Base-by-base conservation (phyloP, 1,139 yeast genomes). In the Waltiozyma sp. region DNA sequence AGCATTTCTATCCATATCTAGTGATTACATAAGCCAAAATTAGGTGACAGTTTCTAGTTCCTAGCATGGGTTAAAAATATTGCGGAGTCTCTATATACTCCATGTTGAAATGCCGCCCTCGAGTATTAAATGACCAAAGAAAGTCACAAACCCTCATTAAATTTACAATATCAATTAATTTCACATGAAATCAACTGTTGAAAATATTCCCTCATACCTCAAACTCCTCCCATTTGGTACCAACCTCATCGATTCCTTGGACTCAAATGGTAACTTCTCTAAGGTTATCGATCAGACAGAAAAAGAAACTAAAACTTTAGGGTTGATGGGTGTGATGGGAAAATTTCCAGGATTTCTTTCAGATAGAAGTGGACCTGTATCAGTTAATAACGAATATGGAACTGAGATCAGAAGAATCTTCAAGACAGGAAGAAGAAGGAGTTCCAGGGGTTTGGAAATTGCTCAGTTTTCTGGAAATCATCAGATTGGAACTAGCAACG, bases 391-490 rank as follows among this genome's bases (percentile, higher is more conserved):
- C 13, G 19, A 11, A 18, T 35, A 35, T 10, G 23, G 14, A 18
- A 15, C n/a, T 10, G 37, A 35, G 19, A 14, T 35, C n/a, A 18
- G 23, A 19, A 18, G 16, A 11, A 35, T 35, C 8, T 35, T 35
- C 23, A 35, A 35, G 10, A 18, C 14, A 5, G 23, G 23, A 8
- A 35, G 37, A 18, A 18, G 37, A 19, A 18, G 23, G 15, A 13
- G 23, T n/a, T 35, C 37, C 8, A 14, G 36, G 13, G 10, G 19
- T 7, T 33, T 18, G 19, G 36, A 33, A 33, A n/a, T 15, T 7
- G 11, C 36, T 10, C 19, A 5, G n/a, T 33, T 18, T 18, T 50
- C 48, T 24, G 55, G 51, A 3, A 49, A 41, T 11, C 52, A 50
- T 5, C 50, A 45, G 13, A 43, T 43, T 9, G 45, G 43, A 11